These are phyloP conservation scores for Penicillium cosmopolitanum DNA, from an alignment of 495 filamentous ascomycete species.

Conservation along the genomic window DNA sequence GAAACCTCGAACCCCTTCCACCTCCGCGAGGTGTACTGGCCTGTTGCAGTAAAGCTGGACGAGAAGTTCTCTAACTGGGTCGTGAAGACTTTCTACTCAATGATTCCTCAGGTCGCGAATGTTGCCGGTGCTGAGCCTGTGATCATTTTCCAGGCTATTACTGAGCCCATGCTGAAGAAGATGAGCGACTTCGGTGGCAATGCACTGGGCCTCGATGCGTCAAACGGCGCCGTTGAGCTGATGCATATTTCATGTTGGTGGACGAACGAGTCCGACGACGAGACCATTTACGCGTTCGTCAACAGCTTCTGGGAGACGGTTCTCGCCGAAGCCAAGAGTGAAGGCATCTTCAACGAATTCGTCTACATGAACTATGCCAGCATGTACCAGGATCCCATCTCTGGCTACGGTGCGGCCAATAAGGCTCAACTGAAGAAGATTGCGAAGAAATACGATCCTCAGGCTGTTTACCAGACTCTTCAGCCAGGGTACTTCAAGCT, in stretches of 20 bases:
- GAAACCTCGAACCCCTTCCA: constrained; percentile 44
- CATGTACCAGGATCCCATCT: constrained; percentile 42
- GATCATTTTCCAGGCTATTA: constrained; percentile 53
- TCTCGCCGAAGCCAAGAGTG: constrained; percentile 40
- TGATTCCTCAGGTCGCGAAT: constrained; percentile 38
- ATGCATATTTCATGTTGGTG: constrained; percentile 42
- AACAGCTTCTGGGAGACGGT: constrained; percentile 24
- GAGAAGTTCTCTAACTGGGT: constrained; percentile 38
- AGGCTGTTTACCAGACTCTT: constrained; percentile 38
- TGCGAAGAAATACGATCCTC: constrained; percentile 43
- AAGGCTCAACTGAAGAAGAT: constrained; percentile 34
- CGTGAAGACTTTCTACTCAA: constrained; percentile 39
- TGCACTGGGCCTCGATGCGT: constrained; percentile 51
- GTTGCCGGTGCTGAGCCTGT: constrained; percentile 44
- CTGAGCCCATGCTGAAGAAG: constrained; percentile 38
- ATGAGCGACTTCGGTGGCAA: constrained; percentile 54
- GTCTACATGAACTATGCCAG: constrained; percentile 61
- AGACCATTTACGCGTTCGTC: constrained; percentile 23
- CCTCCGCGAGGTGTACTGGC: constrained; percentile 49
- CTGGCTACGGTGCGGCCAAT: constrained; percentile 41
- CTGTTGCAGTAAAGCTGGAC: constrained; percentile 42
- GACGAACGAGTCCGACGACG: constrained; percentile 38
- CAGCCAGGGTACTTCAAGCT: constrained; percentile 50
- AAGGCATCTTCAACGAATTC: constrained; percentile 52
- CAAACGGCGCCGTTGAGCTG: constrained; percentile 41